These are phyloP conservation scores for Alnus rubra DNA, from an alignment of 306 rosid genomes.

Conservation along the genomic window DNA sequence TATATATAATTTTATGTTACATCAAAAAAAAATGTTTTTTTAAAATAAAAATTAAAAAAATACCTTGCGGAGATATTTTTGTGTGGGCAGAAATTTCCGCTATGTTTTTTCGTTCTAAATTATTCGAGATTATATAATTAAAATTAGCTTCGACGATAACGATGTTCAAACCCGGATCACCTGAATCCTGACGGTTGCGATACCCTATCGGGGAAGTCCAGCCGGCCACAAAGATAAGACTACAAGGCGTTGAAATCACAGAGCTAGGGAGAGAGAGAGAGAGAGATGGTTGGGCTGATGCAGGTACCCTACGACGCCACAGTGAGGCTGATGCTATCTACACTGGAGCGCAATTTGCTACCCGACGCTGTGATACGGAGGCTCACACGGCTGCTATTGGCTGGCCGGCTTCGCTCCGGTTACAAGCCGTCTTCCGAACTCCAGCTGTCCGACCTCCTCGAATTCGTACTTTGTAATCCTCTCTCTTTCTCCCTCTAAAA, in stretches of 20 bases:
- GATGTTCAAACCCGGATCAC: too few relatives aligned
- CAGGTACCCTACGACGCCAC: conserved; percentile 48
- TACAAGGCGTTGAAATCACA: neutral
- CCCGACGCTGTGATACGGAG: conserved; percentile 62
- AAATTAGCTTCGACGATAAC: too few relatives aligned
- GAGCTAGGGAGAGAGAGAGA: neutral
- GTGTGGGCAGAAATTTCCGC: too few relatives aligned
- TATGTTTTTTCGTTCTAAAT: too few relatives aligned
- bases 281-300: neutral
- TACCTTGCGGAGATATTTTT: too few relatives aligned
- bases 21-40: too few relatives aligned
- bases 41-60: too few relatives aligned
- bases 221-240: too few relatives aligned
- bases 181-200: too few relatives aligned
- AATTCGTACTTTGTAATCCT: conserved; percentile 56
- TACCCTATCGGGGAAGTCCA: too few relatives aligned
- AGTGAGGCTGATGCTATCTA: conserved; percentile 50
- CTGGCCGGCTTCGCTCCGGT: conserved; percentile 77
- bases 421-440: conserved; percentile 60
- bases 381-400: conserved; percentile 65
- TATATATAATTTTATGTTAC: too few relatives aligned
- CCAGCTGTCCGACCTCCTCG: conserved; percentile 63
- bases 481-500: neutral
- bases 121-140: too few relatives aligned
- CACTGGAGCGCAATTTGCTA: conserved; percentile 66